A percentile compares a stretch with the other conserved stretches of the same genome.
Conservation (phyloP, 768 basidiomycete species). For the Strobilomyces dryophilus region DNA sequence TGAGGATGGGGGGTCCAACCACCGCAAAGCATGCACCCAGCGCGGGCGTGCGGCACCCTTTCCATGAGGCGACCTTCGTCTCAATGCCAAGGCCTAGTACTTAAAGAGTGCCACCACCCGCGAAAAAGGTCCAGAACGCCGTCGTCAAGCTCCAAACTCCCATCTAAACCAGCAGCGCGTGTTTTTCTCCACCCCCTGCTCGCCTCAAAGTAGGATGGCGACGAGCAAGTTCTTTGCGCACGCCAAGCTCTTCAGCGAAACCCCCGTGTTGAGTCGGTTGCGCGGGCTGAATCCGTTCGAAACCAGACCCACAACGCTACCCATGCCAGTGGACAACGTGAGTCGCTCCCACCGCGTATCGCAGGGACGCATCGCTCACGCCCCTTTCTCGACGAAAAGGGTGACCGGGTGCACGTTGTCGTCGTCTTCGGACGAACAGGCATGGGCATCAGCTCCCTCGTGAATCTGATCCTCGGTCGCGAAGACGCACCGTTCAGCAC, state of each 20-base stretch:
- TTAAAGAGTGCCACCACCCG: slow-evolving; percentile 17
- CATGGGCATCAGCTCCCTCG: slow-evolving; percentile 30
- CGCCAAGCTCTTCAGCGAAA: slow-evolving; percentile 21
- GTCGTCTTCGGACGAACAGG: slow-evolving; percentile 33
- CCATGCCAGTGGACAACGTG: slow-evolving; percentile 31
- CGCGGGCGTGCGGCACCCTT: slow-evolving; percentile 28
- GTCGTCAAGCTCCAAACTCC: slow-evolving; percentile 16
- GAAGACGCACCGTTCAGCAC: slow-evolving; percentile 32
- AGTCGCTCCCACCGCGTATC: slow-evolving; percentile 1
- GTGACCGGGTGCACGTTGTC: slow-evolving; percentile 28
- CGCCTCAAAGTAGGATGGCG: slow-evolving; percentile 17
- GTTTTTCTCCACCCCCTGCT: background rate
- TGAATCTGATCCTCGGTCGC: slow-evolving; percentile 29
- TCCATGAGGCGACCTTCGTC: slow-evolving; percentile 27
- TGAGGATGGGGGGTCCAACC: background rate
- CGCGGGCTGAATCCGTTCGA: slow-evolving; percentile 26
- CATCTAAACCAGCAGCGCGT: slow-evolving; percentile 14
- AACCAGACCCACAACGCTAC: slow-evolving; percentile 16
- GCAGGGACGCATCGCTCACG: background rate
- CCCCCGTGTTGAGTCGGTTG: slow-evolving; percentile 19
- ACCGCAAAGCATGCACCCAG: slow-evolving; percentile 17
- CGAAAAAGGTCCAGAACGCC: slow-evolving; percentile 14
- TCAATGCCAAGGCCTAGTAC: slow-evolving; percentile 14
- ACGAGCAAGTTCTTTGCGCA: slow-evolving; percentile 19
- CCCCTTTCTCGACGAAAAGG: slow-evolving; percentile 11